These are phyloP conservation scores for Lactifluus piperatus DNA, from an alignment of 768 basidiomycete genomes.

Conservation along the genomic window DNA sequence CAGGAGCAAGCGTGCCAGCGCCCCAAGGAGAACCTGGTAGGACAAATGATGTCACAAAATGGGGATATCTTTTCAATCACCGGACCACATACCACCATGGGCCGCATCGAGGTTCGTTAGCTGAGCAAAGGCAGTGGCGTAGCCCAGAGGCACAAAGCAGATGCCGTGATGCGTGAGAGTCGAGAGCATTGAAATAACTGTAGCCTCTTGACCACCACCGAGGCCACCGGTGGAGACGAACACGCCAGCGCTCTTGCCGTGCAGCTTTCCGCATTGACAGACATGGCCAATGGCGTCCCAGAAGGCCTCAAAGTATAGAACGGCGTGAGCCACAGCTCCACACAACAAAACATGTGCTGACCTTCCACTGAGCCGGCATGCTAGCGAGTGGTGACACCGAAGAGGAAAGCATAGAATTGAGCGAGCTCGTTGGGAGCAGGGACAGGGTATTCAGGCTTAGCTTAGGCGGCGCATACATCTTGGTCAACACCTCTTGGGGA, in stretches of 20 bases:
- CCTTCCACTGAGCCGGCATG: constrained; percentile 77
- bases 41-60: neutral
- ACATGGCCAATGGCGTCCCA: constrained; percentile 69
- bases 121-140: constrained; percentile 38
- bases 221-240: constrained; percentile 68
- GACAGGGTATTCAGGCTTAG: constrained; percentile 64
- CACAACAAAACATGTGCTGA: constrained; percentile 22
- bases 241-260: constrained; percentile 66
- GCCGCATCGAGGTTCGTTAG: constrained; percentile 39
- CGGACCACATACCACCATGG: constrained; percentile 44
- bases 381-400: constrained; percentile 77
- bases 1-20: constrained; percentile 51
- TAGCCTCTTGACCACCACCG: constrained; percentile 76
- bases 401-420: constrained; percentile 61
- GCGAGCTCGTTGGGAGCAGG: constrained; percentile 46
- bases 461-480: constrained; percentile 67
- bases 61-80: neutral
- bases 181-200: constrained; percentile 42
- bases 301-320: constrained; percentile 42
- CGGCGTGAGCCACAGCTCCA: neutral
- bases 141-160: constrained; percentile 65
- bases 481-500: constrained; percentile 55
- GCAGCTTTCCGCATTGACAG: constrained; percentile 50
- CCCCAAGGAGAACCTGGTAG: constrained; percentile 64
- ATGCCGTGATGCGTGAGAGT: constrained; percentile 68